Evolutionary conservation across 768 basidiomycete genomes (phyloP).

Genomic region (Boletales sp.): DNA sequence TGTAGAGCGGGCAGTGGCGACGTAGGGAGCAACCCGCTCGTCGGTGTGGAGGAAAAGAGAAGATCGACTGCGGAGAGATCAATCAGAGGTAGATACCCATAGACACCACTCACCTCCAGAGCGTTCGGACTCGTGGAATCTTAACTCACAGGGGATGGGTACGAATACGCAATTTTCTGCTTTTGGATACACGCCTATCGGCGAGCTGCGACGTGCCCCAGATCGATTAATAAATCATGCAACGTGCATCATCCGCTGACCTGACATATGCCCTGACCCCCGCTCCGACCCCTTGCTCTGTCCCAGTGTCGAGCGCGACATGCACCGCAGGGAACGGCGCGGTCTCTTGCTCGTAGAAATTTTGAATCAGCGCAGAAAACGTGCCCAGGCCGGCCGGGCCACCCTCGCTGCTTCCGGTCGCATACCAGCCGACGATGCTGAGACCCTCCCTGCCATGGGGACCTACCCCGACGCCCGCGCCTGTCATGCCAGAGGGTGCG

Average conservation of each 20-base stretch:
- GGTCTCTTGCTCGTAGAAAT: slow-evolving; percentile 94
- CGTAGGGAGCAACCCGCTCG: slow-evolving; percentile 34
- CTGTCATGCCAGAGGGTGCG: slow-evolving; percentile 8
- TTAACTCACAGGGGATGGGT: slow-evolving; percentile 85
- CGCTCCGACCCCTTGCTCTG: slow-evolving; percentile 56
- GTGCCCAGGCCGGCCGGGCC: slow-evolving; percentile 60
- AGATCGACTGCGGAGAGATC: slow-evolving; percentile 63
- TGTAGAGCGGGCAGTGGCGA: slow-evolving; percentile 56
- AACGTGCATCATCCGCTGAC: slow-evolving; percentile 36
- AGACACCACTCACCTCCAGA: slow-evolving; percentile 65
- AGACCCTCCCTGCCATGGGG: slow-evolving; percentile 54
- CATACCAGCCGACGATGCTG: slow-evolving; percentile 91
- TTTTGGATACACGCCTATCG: slow-evolving; percentile 84
- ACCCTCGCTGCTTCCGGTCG: slow-evolving; percentile 65
- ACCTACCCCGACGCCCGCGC: slow-evolving; percentile 19
- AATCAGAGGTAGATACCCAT: slow-evolving; percentile 1
- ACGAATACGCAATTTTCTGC: slow-evolving; percentile 94
- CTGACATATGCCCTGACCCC: slow-evolving; percentile 87
- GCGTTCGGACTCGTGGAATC: slow-evolving; percentile 79
- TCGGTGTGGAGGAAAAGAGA: slow-evolving; percentile 47
- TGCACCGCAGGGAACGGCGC: slow-evolving; percentile 86
- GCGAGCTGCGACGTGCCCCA: slow-evolving; percentile 50
- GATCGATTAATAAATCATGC: slow-evolving; percentile 8
- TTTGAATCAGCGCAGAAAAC: slow-evolving; percentile 95
- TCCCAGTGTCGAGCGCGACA: slow-evolving; percentile 84